Evolutionary conservation across 1,139 yeast species (phyloP).

Genomic region (Hansenula anomala): DNA sequence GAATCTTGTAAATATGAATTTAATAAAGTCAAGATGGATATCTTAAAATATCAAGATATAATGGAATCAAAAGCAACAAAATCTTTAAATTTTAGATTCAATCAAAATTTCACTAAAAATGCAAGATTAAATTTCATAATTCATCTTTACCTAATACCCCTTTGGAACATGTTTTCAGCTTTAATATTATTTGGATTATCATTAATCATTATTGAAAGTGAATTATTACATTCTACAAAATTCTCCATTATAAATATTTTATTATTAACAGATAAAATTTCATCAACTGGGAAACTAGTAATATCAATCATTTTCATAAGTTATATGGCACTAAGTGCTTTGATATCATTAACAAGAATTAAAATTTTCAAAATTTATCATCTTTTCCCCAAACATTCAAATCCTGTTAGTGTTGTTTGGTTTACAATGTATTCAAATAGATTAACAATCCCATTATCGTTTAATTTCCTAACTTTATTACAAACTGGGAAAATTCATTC

Average conservation of each 20-base stretch:
- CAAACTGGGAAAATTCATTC: constrained; percentile 37
- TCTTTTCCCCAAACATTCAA: constrained; percentile 62
- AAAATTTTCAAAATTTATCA: constrained; percentile 75
- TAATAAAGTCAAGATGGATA: constrained; percentile 30
- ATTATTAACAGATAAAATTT: constrained; percentile 29
- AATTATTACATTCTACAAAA: constrained; percentile 65
- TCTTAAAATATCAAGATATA: constrained; percentile 39
- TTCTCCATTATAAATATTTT: constrained; percentile 53
- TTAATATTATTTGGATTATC: constrained; percentile 41
- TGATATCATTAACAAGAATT: constrained; percentile 61
- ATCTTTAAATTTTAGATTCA: constrained; percentile 27
- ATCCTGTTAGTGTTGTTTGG: constrained; percentile 70
- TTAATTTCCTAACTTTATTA: constrained; percentile 69
- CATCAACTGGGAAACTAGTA: constrained; percentile 34
- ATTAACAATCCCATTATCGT: constrained; percentile 75
- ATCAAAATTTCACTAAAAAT: constrained; percentile 19
- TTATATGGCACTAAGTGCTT: constrained; percentile 64
- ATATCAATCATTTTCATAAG: constrained; percentile 42
- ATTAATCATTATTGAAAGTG: constrained; percentile 61
- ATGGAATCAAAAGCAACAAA: constrained; percentile 30
- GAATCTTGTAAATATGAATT: constrained; percentile 38
- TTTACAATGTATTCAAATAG: constrained; percentile 81
- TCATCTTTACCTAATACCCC: constrained; percentile 42
- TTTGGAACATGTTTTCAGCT: constrained; percentile 35
- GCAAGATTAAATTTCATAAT: constrained; percentile 35